Evolutionary conservation across 257 asterid genomes (phyloP), one percentile per base, ranked within the genome.

Genomic region (Haberlea rhodopensis): DNA sequence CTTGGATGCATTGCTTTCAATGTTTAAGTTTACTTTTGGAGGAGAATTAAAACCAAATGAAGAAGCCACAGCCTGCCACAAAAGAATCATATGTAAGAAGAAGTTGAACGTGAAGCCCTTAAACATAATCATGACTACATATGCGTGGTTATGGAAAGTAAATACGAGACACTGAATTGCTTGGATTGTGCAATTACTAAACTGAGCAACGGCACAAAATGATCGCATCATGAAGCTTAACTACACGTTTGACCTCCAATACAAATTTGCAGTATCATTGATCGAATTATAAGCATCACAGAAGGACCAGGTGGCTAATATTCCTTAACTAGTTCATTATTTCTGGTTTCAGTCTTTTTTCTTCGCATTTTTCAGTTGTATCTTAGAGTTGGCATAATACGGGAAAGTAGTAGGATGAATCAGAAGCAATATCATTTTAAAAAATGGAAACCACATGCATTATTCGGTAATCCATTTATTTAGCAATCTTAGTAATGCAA

Each of bases 1-100:
- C 81, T 85, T 94, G 74, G 96, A 84, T 0, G 90, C 87, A 5
- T 65, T 94, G 67, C 97, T 94, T 68, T 87, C 97, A 37, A 90
- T 84, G 82, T 85, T 85, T 48, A 94, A 24, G 79, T 78, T 79
- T 28, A 87, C 89, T 64, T 77, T 81, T 8, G 99, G 97, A 56
- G 97, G 99, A 59, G 80, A 79, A 1, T 81, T 65, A 60, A 90
- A 84, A 60, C 97, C 87, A 79, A 94, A 94, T 4, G 99, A 94
- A 55, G 96, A 81, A 70, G 99, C 96, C 78, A 94, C 97, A 26
- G 86, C 97, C 99, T 91, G 85, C 74, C 61, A 32, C 62, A 57
- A 15, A 65, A 48, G 4, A 48, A 66, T 40, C 22, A 34, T n/a
- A 45, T 25, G 28, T 62, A 1, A 21, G 9, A 56, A 7, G 53